Evolutionary conservation across 345 rosid species (phyloP).

Genomic region (Murraya koenigii): DNA sequence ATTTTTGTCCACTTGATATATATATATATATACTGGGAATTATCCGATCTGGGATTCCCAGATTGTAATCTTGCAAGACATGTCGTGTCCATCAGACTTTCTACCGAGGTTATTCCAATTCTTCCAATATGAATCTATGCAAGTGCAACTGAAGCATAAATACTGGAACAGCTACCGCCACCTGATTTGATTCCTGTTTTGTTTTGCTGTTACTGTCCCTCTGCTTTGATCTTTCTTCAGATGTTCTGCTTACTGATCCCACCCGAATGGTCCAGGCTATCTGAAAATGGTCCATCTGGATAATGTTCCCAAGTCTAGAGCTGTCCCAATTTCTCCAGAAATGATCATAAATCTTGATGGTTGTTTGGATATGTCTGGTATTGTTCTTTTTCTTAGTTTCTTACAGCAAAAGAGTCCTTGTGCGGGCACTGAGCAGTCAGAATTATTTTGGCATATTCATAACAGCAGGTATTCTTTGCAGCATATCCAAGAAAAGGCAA

Average conservation of each 20-base stretch:
- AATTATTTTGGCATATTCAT: constrained; percentile 12
- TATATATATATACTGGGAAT: no score
- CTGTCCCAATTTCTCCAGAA: not conserved
- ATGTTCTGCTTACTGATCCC: not conserved
- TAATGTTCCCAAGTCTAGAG: not conserved
- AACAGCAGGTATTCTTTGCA: no score
- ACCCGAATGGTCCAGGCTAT: not conserved
- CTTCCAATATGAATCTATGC: not conserved
- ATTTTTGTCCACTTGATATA: not conserved
- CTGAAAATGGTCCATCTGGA: not conserved
- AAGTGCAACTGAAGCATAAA: not conserved
- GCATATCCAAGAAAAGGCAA: not conserved
- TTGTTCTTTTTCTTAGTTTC: not conserved
- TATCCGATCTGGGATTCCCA: no score
- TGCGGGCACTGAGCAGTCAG: not conserved
- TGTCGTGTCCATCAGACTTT: not conserved
- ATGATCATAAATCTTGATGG: not conserved
- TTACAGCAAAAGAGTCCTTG: no score
- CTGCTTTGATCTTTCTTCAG: not conserved
- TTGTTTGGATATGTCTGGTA: not conserved
- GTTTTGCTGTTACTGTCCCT: not conserved
- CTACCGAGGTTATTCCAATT: not conserved
- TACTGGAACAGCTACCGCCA: not conserved
- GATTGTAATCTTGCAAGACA: no score
- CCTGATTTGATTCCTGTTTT: not conserved